phyloP scores from a whole-genome alignment of 2,329 filamentous ascomycete species.

The Ophiostoma sp. region DNA sequence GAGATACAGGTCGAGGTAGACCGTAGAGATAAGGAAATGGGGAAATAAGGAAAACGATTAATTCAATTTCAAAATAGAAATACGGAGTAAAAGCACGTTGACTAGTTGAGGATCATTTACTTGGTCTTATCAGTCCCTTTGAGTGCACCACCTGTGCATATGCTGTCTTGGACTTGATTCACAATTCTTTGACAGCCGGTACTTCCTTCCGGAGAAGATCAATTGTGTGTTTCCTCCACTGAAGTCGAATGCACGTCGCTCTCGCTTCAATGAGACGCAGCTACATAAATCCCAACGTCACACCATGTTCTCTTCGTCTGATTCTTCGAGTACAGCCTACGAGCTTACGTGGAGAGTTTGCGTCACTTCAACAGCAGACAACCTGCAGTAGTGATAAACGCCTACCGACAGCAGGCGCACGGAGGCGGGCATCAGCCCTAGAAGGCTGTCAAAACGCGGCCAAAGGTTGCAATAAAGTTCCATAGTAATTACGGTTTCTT shows the following conservation, averaged over 20 bases:
- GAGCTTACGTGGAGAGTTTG: conserved; percentile 10
- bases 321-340: background rate
- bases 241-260: background rate
- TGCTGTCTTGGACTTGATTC: conserved; percentile 11
- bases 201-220: background rate
- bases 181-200: conserved; percentile 1
- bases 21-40: background rate
- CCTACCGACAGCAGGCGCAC: background rate
- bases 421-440: background rate
- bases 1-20: background rate
- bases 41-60: background rate
- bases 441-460: background rate
- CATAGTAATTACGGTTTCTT: background rate
- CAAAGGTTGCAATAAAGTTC: background rate
- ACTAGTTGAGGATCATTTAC: conserved; percentile 6
- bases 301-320: background rate
- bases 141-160: background rate
- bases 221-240: background rate
- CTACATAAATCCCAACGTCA: background rate
- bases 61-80: background rate
- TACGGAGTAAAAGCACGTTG: background rate
- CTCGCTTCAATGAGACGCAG: background rate
- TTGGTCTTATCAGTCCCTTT: conserved; percentile 7
- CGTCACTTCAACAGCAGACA: background rate
- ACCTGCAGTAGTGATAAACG: background rate